Percentiles rank a stretch among this genome's conserved stretches.
phyloP scores from a whole-genome alignment of 805 yeast genomes.

The Ogataea glucozyma region DNA sequence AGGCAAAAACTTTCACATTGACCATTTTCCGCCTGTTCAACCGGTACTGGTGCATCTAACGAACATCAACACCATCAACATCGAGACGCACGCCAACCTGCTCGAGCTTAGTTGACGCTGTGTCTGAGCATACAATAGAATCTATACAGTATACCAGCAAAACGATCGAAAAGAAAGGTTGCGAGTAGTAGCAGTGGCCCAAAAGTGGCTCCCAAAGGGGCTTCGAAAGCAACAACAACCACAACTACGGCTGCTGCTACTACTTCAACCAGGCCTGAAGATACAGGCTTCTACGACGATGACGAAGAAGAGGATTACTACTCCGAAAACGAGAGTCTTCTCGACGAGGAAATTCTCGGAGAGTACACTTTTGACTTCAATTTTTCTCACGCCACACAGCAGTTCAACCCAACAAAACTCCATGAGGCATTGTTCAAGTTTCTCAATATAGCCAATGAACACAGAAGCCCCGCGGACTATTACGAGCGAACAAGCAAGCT shows the following conservation, averaged over 20 bases:
- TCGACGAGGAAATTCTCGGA: conserved; percentile 21
- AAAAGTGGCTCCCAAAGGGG: neutral
- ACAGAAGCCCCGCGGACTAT: neutral
- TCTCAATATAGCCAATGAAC: conserved; percentile 25
- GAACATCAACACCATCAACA: too few relatives aligned
- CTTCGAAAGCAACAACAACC: neutral
- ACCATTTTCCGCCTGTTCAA: neutral
- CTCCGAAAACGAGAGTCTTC: conserved; percentile 19
- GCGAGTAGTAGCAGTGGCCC: conserved; percentile 11
- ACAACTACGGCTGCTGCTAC: neutral
- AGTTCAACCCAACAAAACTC: conserved; percentile 30
- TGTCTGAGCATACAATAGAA: neutral
- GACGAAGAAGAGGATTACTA: conserved; percentile 12
- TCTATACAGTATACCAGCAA: conserved; percentile 16
- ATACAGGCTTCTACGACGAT: conserved; percentile 1
- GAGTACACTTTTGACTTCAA: conserved; percentile 34
- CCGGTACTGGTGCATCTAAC: too few relatives aligned
- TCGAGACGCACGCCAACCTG: neutral
- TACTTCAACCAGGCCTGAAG: conserved; percentile 3
- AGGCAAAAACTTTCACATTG: neutral
- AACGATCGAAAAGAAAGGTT: conserved; percentile 11
- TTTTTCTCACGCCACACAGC: conserved; percentile 21
- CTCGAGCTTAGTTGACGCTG: neutral
- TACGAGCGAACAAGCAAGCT: conserved; percentile 22
- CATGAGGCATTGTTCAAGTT: conserved; percentile 35